Conservation (phyloP, 805 yeast species). For the Trichomonascus vanleenenianus region DNA sequence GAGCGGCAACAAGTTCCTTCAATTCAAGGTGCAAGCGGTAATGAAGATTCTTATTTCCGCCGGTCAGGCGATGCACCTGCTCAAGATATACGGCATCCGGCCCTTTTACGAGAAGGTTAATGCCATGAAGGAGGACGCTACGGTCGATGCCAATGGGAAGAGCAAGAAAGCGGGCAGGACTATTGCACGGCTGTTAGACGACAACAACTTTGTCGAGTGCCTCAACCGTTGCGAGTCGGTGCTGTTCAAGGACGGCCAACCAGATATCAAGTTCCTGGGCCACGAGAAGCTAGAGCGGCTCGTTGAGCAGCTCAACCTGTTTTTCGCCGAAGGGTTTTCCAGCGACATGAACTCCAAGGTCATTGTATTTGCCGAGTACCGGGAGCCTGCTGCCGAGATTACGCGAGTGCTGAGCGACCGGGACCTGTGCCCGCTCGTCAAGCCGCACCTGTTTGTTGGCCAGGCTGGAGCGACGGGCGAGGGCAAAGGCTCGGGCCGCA, state of each 20-base stretch:
- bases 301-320: slow-evolving; percentile 47
- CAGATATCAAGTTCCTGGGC: slow-evolving; percentile 32
- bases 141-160: slow-evolving; percentile 13
- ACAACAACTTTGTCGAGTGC: slow-evolving; percentile 40
- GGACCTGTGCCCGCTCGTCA: slow-evolving; percentile 30
- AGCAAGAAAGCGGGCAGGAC: slow-evolving; percentile 45
- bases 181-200: slow-evolving; percentile 54
- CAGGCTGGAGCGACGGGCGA: slow-evolving; percentile 36
- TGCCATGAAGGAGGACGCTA: slow-evolving; percentile 38
- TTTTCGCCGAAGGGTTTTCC: slow-evolving; percentile 38
- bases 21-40: slow-evolving; percentile 21
- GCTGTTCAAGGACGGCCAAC: slow-evolving; percentile 29
- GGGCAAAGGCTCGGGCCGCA: slow-evolving; percentile 12
- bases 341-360: slow-evolving; percentile 42
- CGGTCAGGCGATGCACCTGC: slow-evolving; percentile 44
- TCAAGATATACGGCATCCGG: slow-evolving; percentile 74
- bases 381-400: slow-evolving; percentile 88
- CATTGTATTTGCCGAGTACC: slow-evolving; percentile 78
- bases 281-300: slow-evolving; percentile 69
- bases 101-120: slow-evolving; percentile 60
- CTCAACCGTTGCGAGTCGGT: slow-evolving; percentile 38
- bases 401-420: slow-evolving; percentile 43
- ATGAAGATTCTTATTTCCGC: slow-evolving; percentile 57
- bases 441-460: slow-evolving; percentile 87
- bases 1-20: slow-evolving; percentile 13